Evolutionary conservation across 495 filamentous ascomycete species (phyloP), one percentile per base, ranked within the genome.

Genomic region (Lepidopterella palustris): DNA sequence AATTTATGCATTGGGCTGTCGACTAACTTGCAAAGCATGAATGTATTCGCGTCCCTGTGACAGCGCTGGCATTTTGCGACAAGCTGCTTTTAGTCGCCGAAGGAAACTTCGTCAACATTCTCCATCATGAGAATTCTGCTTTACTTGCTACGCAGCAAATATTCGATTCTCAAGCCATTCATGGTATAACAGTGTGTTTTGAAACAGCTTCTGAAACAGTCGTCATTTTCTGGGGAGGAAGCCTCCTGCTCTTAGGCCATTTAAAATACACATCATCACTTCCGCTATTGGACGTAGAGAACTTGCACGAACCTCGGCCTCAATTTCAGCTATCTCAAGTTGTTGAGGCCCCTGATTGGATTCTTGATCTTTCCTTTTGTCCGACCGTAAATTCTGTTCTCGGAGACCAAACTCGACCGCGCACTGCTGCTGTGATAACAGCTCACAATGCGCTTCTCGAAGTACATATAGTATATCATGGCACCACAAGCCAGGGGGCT

Each of bases 391-490:
- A 62, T 61, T 66, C 45, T 60, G 56, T 35, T 52, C 51, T 18
- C 50, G 60, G 18, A 61, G 59, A 45, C 66, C 64, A 13, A 77
- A 71, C 57, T 11, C n/a, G 9, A n/a, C 15, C 39, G 23, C 26
- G 15, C 1, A 40, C 68, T 54, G 53, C 67, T 9, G 77, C 77
- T 4, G 68, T 92, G 9, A 76, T 96, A 31, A 95, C 92, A 0
- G 89, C 92, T 3, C 93, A 97, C 70, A 96, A 97, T 77, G 83
- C 86, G 3, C 67, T 87, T 5, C 72, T 88, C 24, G 59, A 65
- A 18, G 18, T 67, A 11, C 57, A 27, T 0, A 1, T 54, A 15
- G 1, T 15, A 50, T 50, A 24, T 50, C 6, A 50, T 15, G 18
- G 15, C 1, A 15, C 18, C 25, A 25, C 47, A 25, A 24, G 24